A percentile compares a stretch with the other conserved stretches of the same genome.
Conservation (phyloP, 1,284 basidiomycete genomes). For the Trametes pubescens region DNA sequence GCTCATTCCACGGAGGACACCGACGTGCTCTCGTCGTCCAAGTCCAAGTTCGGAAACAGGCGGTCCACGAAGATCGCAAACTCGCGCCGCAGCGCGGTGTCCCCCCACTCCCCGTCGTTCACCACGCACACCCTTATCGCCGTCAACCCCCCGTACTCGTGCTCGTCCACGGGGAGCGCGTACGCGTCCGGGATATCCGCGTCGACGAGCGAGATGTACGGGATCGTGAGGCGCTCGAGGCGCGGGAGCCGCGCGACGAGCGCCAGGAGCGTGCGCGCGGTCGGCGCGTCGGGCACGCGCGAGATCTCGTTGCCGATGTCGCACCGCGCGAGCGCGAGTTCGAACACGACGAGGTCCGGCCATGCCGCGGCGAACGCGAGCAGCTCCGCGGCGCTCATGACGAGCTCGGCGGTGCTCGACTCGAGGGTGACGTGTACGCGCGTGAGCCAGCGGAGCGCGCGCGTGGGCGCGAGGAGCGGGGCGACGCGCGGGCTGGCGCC, state of each 20-base stretch:
- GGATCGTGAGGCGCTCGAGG: not conserved
- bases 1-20: not conserved
- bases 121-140: not conserved
- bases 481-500: not conserved
- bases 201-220: not conserved
- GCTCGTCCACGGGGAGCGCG: not conserved
- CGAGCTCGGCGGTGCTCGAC: not conserved
- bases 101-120: not conserved
- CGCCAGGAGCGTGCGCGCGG: not conserved
- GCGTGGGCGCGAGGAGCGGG: not conserved
- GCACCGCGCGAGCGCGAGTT: not conserved
- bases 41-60: not conserved
- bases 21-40: not conserved
- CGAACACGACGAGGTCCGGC: not conserved
- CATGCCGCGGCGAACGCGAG: not conserved
- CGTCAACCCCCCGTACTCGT: not conserved
- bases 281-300: not conserved
- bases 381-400: not conserved
- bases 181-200: not conserved
- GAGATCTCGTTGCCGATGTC: not conserved
- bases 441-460: not conserved
- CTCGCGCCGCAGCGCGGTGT: not conserved
- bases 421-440: not conserved
- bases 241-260: not conserved
- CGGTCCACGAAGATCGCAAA: constrained; percentile 1